Percentiles rank a stretch among this genome's conserved stretches.
phyloP scores from a whole-genome alignment of 257 asterid species.

The Euphrasia confusa region DNA sequence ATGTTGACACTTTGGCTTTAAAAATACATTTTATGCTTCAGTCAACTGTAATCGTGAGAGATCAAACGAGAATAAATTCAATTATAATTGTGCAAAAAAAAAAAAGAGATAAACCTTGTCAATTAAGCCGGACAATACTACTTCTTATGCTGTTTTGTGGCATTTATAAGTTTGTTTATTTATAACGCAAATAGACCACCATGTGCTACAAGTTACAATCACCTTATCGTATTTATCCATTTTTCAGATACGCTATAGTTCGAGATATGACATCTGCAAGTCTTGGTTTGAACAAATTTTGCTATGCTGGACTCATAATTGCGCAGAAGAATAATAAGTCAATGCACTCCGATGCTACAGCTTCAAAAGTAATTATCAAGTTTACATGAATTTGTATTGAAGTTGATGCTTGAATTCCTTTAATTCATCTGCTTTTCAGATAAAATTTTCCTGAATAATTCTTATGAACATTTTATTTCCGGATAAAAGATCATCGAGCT shows the following conservation, averaged over 20 bases:
- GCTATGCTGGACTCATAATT: constrained; percentile 85
- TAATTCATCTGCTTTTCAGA: constrained; percentile 16
- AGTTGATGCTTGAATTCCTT: constrained; percentile 20
- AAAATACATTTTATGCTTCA: background rate
- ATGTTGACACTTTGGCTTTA: constrained; percentile 6
- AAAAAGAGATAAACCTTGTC: background rate
- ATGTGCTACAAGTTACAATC: background rate
- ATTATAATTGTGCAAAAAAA: background rate
- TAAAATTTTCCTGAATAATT: constrained; percentile 22
- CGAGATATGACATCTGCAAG: constrained; percentile 98
- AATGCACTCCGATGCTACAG: constrained; percentile 48
- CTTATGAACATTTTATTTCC: constrained; percentile 27
- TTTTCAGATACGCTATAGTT: constrained; percentile 74
- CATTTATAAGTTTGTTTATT: constrained; percentile 3
- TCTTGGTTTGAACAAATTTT: constrained; percentile 85
- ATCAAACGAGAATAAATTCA: background rate
- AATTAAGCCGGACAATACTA: constrained; percentile 5
- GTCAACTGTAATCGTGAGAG: constrained; percentile 1
- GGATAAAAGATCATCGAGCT: constrained; percentile 82
- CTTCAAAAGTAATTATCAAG: constrained; percentile 55
- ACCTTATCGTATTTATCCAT: constrained; percentile 16
- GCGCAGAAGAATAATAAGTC: constrained; percentile 75
- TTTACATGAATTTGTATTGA: constrained; percentile 6
- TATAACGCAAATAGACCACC: background rate
- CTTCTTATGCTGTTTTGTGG: constrained; percentile 6